Percentiles rank a stretch among this genome's conserved stretches.
phyloP scores from a whole-genome alignment of 1,284 basidiomycete genomes.

The Sporisorium iseilematis-ciliati region DNA sequence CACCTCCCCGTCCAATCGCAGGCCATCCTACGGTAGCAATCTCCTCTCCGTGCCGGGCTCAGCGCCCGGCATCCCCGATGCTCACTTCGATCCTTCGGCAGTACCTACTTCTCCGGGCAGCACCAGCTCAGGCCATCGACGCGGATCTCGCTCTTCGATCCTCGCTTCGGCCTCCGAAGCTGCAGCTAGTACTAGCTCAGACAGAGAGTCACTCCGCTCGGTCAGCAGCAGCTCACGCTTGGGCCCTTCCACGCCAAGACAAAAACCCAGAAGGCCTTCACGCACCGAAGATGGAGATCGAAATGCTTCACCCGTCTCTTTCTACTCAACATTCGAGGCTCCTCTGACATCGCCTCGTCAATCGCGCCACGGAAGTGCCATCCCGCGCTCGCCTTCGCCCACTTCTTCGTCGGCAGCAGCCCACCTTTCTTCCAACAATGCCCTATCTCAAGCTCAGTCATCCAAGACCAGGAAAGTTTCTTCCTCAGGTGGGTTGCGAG shows the following conservation, averaged over 20 bases:
- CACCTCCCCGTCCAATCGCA: slow-evolving; percentile 14
- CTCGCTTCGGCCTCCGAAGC: slow-evolving; percentile 41
- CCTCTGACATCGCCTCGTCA: slow-evolving; percentile 22
- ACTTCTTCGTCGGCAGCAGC: slow-evolving; percentile 1
- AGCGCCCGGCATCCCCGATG: slow-evolving; percentile 14
- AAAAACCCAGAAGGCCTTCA: slow-evolving; percentile 12
- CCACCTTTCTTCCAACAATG: not conserved
- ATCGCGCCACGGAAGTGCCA: slow-evolving; percentile 29
- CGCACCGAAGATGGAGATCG: slow-evolving; percentile 23
- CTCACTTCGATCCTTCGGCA: slow-evolving; percentile 12
- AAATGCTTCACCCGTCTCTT: slow-evolving; percentile 37
- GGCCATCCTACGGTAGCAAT: slow-evolving; percentile 21
- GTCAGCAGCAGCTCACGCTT: slow-evolving; percentile 29
- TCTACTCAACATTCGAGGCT: slow-evolving; percentile 36
- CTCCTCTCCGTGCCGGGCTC: slow-evolving; percentile 34
- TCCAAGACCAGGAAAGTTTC: not conserved
- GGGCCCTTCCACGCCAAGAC: slow-evolving; percentile 26
- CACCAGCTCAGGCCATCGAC: slow-evolving; percentile 23
- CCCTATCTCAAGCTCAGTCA: not conserved
- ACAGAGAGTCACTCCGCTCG: slow-evolving; percentile 40
- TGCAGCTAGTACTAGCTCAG: slow-evolving; percentile 8
- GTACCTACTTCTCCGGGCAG: slow-evolving; percentile 14
- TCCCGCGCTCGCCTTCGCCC: slow-evolving; percentile 3
- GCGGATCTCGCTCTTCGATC: slow-evolving; percentile 46
- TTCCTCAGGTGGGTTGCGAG: not conserved